Evolutionary conservation across 352 stramenopile genomes (phyloP).

Genomic region (Globisporangium paroecandrum): DNA sequence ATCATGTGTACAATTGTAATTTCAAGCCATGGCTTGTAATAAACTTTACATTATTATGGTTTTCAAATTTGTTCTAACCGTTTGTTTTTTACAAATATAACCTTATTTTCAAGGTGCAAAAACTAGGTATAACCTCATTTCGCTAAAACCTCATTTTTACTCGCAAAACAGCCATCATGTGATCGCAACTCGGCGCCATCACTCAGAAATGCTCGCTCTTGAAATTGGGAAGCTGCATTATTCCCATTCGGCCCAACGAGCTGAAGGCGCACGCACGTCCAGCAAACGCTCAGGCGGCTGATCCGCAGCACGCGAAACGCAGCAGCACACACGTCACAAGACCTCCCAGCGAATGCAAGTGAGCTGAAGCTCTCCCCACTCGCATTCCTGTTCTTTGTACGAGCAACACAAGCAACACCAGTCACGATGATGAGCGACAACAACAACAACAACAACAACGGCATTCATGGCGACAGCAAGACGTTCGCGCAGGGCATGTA

Average conservation of each 20-base stretch:
- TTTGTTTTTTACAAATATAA: too few species aligned
- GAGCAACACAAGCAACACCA: neutral
- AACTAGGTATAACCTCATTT: too few species aligned
- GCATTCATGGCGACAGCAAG: neutral
- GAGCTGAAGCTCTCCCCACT: neutral
- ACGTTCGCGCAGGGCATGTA: constrained; percentile 77
- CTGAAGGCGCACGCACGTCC: neutral
- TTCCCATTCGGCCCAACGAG: neutral
- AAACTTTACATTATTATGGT: too few species aligned
- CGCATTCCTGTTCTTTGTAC: neutral
- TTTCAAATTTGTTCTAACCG: too few species aligned
- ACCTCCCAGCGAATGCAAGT: neutral
- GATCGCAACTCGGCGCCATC: too few species aligned
- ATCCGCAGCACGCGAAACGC: neutral
- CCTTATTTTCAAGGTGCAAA: too few species aligned
- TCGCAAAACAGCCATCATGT: too few species aligned
- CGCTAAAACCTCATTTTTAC: too few species aligned
- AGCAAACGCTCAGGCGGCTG: neutral
- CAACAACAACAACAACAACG: neutral
- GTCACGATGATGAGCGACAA: constrained; percentile 14
- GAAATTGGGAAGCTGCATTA: neutral
- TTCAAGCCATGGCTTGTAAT: too few species aligned
- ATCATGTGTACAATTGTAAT: too few species aligned
- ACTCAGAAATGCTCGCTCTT: too few species aligned
- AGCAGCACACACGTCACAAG: neutral